A percentile compares a stretch with the other conserved stretches of the same genome.
Conservation (phyloP, 2,329 filamentous ascomycete genomes). For the Beauveria caledonica region DNA sequence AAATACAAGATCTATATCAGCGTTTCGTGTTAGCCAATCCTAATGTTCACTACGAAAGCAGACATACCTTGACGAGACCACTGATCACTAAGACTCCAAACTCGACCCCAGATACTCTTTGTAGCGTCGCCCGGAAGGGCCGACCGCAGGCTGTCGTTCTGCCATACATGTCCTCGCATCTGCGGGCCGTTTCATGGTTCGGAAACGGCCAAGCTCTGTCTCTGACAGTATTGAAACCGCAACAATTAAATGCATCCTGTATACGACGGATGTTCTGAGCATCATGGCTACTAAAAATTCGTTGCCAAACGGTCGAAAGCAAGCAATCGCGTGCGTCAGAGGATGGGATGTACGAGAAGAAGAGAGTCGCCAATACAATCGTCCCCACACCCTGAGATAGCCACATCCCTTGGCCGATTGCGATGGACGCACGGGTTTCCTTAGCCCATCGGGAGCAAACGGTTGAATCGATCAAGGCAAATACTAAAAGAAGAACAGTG, state of each 20-base stretch:
- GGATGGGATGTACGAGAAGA: conserved; percentile 14
- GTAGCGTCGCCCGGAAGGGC: conserved; percentile 35
- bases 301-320: conserved; percentile 17
- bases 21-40: neutral
- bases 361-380: conserved; percentile 14
- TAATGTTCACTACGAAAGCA: neutral
- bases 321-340: conserved; percentile 13
- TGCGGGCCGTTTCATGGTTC: no score
- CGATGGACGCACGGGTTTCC: neutral
- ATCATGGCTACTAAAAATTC: conserved; percentile 32
- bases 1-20: neutral
- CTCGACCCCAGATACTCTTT: conserved; percentile 35
- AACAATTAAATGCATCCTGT: conserved; percentile 55
- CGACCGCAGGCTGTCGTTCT: conserved; percentile 37
- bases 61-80: conserved; percentile 38
- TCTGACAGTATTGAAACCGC: conserved; percentile 42
- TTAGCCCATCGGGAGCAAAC: neutral
- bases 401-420: neutral
- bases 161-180: conserved; percentile 27
- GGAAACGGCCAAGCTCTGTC: no score
- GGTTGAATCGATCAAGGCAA: neutral
- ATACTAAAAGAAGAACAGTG: neutral
- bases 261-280: conserved; percentile 42
- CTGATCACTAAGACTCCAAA: conserved; percentile 38
- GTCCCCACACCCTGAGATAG: neutral